Evolutionary conservation across 2,329 filamentous ascomycete species (phyloP), one percentile per base, ranked within the genome.

Genomic region (Talaromyces sp.): DNA sequence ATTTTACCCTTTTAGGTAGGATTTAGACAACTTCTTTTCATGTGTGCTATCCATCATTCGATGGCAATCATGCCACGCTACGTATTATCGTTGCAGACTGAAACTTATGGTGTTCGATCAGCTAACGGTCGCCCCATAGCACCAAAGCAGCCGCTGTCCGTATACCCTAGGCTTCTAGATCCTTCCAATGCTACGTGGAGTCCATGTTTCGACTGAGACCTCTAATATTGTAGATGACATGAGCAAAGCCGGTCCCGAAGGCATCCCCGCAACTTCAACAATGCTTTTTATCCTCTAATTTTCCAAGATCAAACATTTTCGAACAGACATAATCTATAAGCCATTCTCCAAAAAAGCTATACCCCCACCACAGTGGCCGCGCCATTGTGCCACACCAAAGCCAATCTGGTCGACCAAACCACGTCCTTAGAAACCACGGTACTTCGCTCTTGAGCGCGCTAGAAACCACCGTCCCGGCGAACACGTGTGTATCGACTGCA

Each of bases 341-440:
- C 51, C 51, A 34, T 34, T 56, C 51, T 56, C 51, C 51, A 56
- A 56, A 34, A 56, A 56, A 56, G 27, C 29, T 56, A 56, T 56
- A 56, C 8, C 51, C 51, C 51, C 51, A 56, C 51, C 51, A 56
- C 31, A 56, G 11, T 56, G 51, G 51, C 51, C 51, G 51, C 17
- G 51, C 51, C 51, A 56, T 56, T 31, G 25, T 56, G n/a, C 51
- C 51, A n/a, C 51, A 56, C 51, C 51, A 56, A 10, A 56, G 27
- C 51, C 51, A 56, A 56, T 56, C 51, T n/a, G 51, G 51, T 56
- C 51, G 51, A 19, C 51, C 51, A 34, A 56, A n/a, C 51, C 51
- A 56, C 1, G 27, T 34, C 27, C 51, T 29, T 34, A 56, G 27
- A 34, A 56, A 56, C 27, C 27, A 56, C 2, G 27, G 51, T 56